Percentiles rank a stretch among this genome's conserved stretches.
Evolutionary conservation across 2,329 filamentous ascomycete genomes (phyloP).

Genomic region (Aureobasidium sp.): DNA sequence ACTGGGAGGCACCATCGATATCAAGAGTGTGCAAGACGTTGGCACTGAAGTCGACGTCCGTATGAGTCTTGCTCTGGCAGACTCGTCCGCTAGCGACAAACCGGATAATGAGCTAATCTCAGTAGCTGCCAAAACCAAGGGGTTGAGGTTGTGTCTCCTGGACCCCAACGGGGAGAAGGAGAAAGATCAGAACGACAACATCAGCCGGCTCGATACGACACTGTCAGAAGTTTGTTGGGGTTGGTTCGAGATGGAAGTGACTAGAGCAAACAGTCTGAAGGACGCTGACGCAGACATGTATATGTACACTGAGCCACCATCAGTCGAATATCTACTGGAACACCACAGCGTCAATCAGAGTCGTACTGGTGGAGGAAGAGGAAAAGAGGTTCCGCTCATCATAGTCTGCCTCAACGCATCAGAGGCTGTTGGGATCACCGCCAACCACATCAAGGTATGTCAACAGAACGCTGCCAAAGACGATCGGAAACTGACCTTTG

Average conservation of each 20-base stretch:
- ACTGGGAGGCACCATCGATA: slow-evolving; percentile 50
- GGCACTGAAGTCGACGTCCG: slow-evolving; percentile 36
- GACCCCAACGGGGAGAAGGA: slow-evolving; percentile 11
- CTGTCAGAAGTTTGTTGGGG: slow-evolving; percentile 10
- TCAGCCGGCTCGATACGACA: slow-evolving; percentile 8
- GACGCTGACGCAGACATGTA: slow-evolving; percentile 11
- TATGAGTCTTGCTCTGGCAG: not conserved
- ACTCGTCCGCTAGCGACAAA: not conserved
- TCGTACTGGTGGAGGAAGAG: not conserved
- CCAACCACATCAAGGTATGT: slow-evolving; percentile 4
- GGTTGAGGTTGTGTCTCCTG: slow-evolving; percentile 4
- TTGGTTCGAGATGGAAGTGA: slow-evolving; percentile 14
- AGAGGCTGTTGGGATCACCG: slow-evolving; percentile 19
- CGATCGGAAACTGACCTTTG: not conserved
- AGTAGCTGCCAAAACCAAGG: slow-evolving; percentile 4
- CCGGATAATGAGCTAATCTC: not conserved
- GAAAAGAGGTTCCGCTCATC: slow-evolving; percentile 22
- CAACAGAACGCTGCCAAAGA: not conserved
- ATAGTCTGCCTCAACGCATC: slow-evolving; percentile 29
- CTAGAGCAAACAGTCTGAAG: not conserved
- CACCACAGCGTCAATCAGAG: slow-evolving; percentile 1
- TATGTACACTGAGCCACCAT: slow-evolving; percentile 12
- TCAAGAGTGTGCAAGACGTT: slow-evolving; percentile 41
- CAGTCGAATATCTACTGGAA: slow-evolving; percentile 10
- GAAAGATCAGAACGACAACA: not conserved